Conservation (phyloP, 2,329 filamentous ascomycete genomes). For the Allantophomopsis cytisporea region DNA sequence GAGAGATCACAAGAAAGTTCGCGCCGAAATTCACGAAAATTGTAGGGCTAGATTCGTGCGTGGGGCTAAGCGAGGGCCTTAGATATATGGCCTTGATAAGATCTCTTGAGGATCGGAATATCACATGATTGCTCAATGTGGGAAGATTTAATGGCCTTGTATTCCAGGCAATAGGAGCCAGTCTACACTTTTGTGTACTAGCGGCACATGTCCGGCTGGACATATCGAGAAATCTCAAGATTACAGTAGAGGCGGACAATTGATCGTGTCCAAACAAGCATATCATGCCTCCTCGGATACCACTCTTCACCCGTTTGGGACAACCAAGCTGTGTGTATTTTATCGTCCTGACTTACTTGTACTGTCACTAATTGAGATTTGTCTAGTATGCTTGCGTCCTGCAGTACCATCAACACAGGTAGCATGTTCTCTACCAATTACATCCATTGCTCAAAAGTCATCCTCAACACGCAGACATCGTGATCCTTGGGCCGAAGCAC, state of each 20-base stretch:
- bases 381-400: constrained; percentile 46
- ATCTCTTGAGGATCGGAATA: too few species aligned
- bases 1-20: background rate
- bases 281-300: constrained; percentile 54
- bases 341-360: too few species aligned
- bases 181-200: too few species aligned
- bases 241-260: background rate
- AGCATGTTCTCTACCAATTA: constrained; percentile 33
- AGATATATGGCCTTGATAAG: too few species aligned
- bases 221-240: too few species aligned
- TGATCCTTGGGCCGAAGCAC: constrained; percentile 73
- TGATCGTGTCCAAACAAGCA: constrained; percentile 1
- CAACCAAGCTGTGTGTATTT: constrained; percentile 40
- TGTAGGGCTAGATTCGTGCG: too few species aligned
- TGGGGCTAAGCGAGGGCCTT: too few species aligned
- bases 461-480: constrained; percentile 49
- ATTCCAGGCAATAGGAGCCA: too few species aligned
- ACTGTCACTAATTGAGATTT: constrained; percentile 5
- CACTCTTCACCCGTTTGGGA: constrained; percentile 43
- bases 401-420: constrained; percentile 26
- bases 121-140: too few species aligned
- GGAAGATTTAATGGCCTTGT: too few species aligned
- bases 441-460: constrained; percentile 51
- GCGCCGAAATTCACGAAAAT: background rate
- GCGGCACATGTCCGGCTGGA: too few species aligned